These are phyloP conservation scores for Apiospora arundinis DNA, from an alignment of 2,329 filamentous ascomycete species.

Conservation along the genomic window DNA sequence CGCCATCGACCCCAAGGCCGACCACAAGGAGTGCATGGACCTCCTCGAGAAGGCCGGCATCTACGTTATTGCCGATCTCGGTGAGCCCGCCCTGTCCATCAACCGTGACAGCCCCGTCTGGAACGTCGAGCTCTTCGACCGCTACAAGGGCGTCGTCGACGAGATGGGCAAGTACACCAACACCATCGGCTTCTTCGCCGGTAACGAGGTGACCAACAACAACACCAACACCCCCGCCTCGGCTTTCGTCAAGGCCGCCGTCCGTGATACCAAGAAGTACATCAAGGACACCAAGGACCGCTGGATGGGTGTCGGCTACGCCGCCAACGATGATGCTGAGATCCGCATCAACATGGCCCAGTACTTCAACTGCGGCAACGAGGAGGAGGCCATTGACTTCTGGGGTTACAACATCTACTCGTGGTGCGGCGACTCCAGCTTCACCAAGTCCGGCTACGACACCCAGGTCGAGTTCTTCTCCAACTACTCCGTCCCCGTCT, in stretches of 20 bases:
- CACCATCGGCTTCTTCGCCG: constrained; percentile 82
- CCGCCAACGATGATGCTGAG: constrained; percentile 77
- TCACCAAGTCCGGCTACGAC: constrained; percentile 70
- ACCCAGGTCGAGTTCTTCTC: constrained; percentile 73
- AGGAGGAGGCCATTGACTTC: constrained; percentile 71
- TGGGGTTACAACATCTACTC: constrained; percentile 92
- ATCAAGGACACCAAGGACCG: constrained; percentile 71
- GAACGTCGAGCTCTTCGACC: constrained; percentile 71
- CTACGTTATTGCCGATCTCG: constrained; percentile 79
- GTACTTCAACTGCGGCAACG: constrained; percentile 77
- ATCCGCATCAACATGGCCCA: constrained; percentile 73
- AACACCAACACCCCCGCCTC: constrained; percentile 76
- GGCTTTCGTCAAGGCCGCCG: constrained; percentile 81
- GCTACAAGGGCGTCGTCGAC: constrained; percentile 76
- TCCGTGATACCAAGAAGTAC: constrained; percentile 81
- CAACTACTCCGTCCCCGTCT: constrained; percentile 76
- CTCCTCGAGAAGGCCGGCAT: constrained; percentile 74
- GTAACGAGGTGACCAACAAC: constrained; percentile 81
- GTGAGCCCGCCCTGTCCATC: constrained; percentile 73
- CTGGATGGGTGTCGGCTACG: constrained; percentile 76
- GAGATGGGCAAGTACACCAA: constrained; percentile 73
- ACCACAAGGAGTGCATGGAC: constrained; percentile 75
- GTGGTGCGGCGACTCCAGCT: constrained; percentile 77
- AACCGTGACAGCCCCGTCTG: constrained; percentile 70
- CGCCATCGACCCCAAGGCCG: constrained; percentile 70